Percentiles rank a stretch among this genome's conserved stretches.
Conservation (phyloP, 2,329 filamentous ascomycete species). For the Paradendryphiella salina region DNA sequence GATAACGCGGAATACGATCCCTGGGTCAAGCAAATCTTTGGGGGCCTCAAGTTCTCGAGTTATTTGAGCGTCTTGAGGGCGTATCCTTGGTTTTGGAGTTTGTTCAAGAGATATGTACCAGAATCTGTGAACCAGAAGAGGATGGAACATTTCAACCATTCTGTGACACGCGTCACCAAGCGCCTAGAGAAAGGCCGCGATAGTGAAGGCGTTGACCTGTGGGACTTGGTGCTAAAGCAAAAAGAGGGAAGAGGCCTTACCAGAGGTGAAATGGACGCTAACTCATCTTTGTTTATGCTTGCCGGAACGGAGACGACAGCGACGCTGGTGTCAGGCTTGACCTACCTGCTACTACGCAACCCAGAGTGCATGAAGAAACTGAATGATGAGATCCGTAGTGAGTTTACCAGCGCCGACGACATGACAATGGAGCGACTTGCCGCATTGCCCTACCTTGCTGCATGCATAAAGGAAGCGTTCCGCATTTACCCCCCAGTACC, state of each 20-base stretch:
- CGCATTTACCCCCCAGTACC: slow-evolving; percentile 51
- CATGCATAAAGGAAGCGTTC: slow-evolving; percentile 49
- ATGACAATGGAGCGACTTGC: slow-evolving; percentile 41
- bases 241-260: slow-evolving; percentile 36
- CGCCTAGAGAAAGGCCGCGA: slow-evolving; percentile 34
- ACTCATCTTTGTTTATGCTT: slow-evolving; percentile 46
- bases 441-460: slow-evolving; percentile 44
- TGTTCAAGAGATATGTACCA: slow-evolving; percentile 11
- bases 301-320: slow-evolving; percentile 54
- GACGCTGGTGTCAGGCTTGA: slow-evolving; percentile 46
- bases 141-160: slow-evolving; percentile 23
- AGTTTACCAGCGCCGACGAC: slow-evolving; percentile 34
- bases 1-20: slow-evolving; percentile 31
- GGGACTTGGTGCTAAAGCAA: slow-evolving; percentile 45
- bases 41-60: slow-evolving; percentile 18
- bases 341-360: slow-evolving; percentile 42
- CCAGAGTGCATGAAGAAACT: slow-evolving; percentile 32
- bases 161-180: slow-evolving; percentile 33
- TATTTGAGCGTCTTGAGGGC: slow-evolving; percentile 11
- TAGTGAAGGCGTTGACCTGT: slow-evolving; percentile 45
- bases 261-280: slow-evolving; percentile 46
- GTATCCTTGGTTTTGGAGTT: slow-evolving; percentile 15
- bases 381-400: slow-evolving; percentile 32
- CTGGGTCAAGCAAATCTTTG: slow-evolving; percentile 30
- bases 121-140: slow-evolving; percentile 16